A percentile compares a stretch with the other conserved stretches of the same genome.
Conservation (phyloP, 306 rosid species). For the Citrullus mucosospermus region DNA sequence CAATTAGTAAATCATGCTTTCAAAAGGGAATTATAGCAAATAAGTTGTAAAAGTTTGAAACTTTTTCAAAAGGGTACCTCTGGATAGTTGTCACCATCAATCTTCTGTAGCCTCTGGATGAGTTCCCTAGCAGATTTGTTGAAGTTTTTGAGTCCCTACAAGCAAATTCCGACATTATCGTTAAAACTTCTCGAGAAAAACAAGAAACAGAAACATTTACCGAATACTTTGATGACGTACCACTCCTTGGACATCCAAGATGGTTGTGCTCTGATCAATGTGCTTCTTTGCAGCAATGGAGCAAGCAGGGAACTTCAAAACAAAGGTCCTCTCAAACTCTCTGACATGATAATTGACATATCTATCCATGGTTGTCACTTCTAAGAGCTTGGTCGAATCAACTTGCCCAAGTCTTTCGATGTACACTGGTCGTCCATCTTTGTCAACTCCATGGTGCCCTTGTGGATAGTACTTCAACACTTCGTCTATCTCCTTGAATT, state of each 20-base stretch:
- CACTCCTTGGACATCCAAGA: conserved; percentile 97
- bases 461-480: conserved; percentile 86
- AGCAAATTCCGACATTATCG: background rate
- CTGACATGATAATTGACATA: conserved; percentile 70
- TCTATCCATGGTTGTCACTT: conserved; percentile 82
- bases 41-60: background rate
- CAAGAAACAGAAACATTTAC: background rate
- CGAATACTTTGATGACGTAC: conserved; percentile 13
- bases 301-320: conserved; percentile 70
- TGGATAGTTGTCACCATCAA: conserved; percentile 93
- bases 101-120: conserved; percentile 65
- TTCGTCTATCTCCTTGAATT: conserved; percentile 66
- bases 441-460: conserved; percentile 92
- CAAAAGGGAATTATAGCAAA: background rate
- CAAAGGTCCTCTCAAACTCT: conserved; percentile 81
- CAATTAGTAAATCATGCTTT: background rate
- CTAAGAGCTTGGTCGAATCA: conserved; percentile 68
- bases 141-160: conserved; percentile 66
- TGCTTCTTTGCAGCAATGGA: conserved; percentile 81
- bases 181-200: background rate
- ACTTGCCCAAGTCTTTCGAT: conserved; percentile 81
- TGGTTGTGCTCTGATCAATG: conserved; percentile 87
- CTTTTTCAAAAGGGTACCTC: conserved; percentile 42
- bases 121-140: conserved; percentile 92
- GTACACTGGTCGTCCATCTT: conserved; percentile 80